A percentile compares a stretch with the other conserved stretches of the same genome.
Evolutionary conservation across 768 basidiomycete genomes (phyloP).

Genomic region (Kwoniella sp.): DNA sequence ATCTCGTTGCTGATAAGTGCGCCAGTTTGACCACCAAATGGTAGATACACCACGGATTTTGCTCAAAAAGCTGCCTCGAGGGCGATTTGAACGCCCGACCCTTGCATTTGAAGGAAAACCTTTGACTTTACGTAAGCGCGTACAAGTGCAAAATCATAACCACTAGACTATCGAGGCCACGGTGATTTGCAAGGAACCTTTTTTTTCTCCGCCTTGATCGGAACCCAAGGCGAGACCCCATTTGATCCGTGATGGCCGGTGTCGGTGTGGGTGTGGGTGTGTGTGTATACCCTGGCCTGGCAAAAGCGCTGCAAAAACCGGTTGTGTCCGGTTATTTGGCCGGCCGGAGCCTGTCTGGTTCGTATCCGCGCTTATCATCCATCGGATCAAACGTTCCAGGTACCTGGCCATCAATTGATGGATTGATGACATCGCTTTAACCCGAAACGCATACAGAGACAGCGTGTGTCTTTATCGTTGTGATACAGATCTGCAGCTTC

Average conservation of each 20-base stretch:
- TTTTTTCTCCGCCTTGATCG: no score
- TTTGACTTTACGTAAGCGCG: background rate
- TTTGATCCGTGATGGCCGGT: no score
- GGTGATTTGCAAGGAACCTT: no score
- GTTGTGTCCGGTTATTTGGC: background rate
- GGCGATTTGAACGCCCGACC: conserved; percentile 24
- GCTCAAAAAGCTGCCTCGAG: conserved; percentile 16
- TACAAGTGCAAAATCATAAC: conserved; percentile 32
- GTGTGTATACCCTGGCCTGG: background rate
- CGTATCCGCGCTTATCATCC: conserved; percentile 4
- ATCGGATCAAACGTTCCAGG: no score
- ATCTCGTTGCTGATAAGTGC: no score
- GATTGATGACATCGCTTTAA: background rate
- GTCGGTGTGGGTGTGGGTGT: no score
- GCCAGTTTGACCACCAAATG: no score
- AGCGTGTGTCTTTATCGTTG: background rate
- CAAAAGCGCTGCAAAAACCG: background rate
- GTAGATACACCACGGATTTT: background rate
- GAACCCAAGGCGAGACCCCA: no score
- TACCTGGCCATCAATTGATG: no score
- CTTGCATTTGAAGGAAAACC: conserved; percentile 11
- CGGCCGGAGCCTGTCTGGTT: background rate
- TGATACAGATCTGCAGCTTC: background rate
- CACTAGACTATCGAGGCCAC: conserved; percentile 22
- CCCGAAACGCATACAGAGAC: no score